phyloP scores from a whole-genome alignment of 352 stramenopile species.

The Phytophthora foliorum region DNA sequence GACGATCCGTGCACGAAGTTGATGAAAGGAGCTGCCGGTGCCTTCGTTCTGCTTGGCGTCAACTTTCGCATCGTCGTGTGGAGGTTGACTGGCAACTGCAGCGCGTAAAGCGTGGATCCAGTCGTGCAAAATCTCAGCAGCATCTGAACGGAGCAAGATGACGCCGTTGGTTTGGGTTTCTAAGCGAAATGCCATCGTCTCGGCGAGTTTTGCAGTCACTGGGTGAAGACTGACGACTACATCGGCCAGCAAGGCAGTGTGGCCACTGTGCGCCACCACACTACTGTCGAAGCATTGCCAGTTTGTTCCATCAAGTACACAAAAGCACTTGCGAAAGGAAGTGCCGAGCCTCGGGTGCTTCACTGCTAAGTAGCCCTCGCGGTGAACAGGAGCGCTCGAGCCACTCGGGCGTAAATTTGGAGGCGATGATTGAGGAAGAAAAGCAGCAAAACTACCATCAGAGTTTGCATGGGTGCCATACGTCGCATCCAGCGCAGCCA shows the following conservation, averaged over 20 bases:
- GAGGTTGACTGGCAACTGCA: conserved; percentile 25
- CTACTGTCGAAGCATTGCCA: conserved; percentile 53
- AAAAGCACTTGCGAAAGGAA: conserved; percentile 49
- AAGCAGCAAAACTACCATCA: conserved; percentile 38
- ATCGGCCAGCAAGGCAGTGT: conserved; percentile 36
- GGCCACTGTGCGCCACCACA: conserved; percentile 17
- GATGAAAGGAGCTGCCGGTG: conserved; percentile 14
- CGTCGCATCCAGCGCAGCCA: conserved; percentile 67
- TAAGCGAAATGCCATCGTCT: conserved; percentile 46
- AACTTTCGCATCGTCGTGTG: neutral
- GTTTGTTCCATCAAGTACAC: conserved; percentile 34
- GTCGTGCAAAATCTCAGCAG: conserved; percentile 37
- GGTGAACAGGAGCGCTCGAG: conserved; percentile 9
- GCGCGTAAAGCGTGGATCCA: conserved; percentile 43
- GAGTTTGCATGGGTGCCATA: conserved; percentile 58
- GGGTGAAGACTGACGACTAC: conserved; percentile 43
- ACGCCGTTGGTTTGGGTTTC: conserved; percentile 53
- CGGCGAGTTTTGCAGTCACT: conserved; percentile 37
- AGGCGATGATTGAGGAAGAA: conserved; percentile 28
- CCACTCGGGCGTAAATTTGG: conserved; percentile 9
- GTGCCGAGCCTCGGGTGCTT: conserved; percentile 50
- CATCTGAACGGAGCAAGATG: conserved; percentile 46
- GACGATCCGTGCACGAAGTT: conserved; percentile 59
- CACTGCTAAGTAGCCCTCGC: conserved; percentile 50
- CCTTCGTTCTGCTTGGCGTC: conserved; percentile 15